These are phyloP conservation scores for Claviceps quebecensis DNA, from an alignment of 2,329 filamentous ascomycete genomes.

Conservation along the genomic window DNA sequence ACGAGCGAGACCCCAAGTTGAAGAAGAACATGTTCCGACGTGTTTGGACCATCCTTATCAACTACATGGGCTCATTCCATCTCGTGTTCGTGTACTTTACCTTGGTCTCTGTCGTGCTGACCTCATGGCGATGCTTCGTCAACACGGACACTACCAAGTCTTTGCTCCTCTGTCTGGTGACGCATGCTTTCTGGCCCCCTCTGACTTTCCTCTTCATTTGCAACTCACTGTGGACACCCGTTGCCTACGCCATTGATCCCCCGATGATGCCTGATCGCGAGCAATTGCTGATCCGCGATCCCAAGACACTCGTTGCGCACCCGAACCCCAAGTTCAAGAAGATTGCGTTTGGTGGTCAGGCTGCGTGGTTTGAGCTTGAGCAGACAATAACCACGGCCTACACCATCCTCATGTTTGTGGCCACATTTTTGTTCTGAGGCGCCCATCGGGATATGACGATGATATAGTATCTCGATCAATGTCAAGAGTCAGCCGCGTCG, in stretches of 20 bases:
- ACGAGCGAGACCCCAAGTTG: slow-evolving; percentile 40
- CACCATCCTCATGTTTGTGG: slow-evolving; percentile 35
- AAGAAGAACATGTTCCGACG: slow-evolving; percentile 39
- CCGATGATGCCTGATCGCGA: slow-evolving; percentile 43
- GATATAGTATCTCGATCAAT: background rate
- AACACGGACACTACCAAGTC: slow-evolving; percentile 22
- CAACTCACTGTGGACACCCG: slow-evolving; percentile 42
- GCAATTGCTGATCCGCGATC: slow-evolving; percentile 39
- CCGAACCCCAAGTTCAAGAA: slow-evolving; percentile 38
- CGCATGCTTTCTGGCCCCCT: slow-evolving; percentile 49
- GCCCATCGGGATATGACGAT: background rate
- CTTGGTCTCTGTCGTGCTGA: slow-evolving; percentile 33
- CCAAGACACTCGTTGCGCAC: slow-evolving; percentile 38
- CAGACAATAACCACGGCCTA: slow-evolving; percentile 35
- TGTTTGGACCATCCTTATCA: slow-evolving; percentile 38
- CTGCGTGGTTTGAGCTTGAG: slow-evolving; percentile 42
- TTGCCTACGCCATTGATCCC: slow-evolving; percentile 47
- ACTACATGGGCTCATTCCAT: slow-evolving; percentile 43
- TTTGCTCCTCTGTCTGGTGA: slow-evolving; percentile 38
- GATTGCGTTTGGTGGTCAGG: slow-evolving; percentile 38
- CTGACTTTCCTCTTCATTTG: slow-evolving; percentile 41
- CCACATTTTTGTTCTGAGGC: slow-evolving; percentile 18
- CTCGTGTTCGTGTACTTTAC: slow-evolving; percentile 39
- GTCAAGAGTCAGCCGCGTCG: background rate
- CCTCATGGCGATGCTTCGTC: slow-evolving; percentile 35